Evolutionary conservation across 2,329 filamentous ascomycete species (phyloP), one percentile per base, ranked within the genome.

Genomic region (Aspergillus clavatus): DNA sequence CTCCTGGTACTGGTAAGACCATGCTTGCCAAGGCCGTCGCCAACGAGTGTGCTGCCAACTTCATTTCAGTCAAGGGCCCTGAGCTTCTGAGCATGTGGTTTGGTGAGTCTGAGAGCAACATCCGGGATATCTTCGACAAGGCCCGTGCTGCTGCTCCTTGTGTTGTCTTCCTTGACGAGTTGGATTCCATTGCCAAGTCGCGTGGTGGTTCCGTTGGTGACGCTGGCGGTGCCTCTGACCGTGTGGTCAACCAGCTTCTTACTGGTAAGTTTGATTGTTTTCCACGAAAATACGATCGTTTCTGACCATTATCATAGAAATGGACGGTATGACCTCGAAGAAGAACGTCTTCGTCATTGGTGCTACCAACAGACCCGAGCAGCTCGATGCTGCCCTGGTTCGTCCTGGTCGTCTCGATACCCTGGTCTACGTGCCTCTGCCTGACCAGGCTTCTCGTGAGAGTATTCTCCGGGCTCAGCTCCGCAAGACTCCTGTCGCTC

Each of bases 331-430:
- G 91, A 97, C 91, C 37, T 96, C 91, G 29, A 98, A 98, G 87
- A 98, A 98, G 87, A 98, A 98, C 70, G 93, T 98, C 55, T 98
- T 98, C 74, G 93, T 98, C 56, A 98, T 98, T 61, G 93, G 93
- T 70, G 93, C 93, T 37, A 98, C 93, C 72, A 98, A 98, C 79
- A 82, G 93, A 77, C 93, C 93, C 35, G 93, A 98, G 77, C 93
- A 97, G 77, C 87, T 98, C 49, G 93, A 98, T 72, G 93, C 93
- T 68, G 93, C 93, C 59, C 81, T 98, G 60, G 96, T 91, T 81
- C 90, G 93, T 81, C 93, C 93, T 46, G 93, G 93, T 59, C 93
- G 93, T 89, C 86, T 98, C 39, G 93, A 98, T 72, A 97, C 91
- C 28, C 83, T 98, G 57, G 93, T 98, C 71, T 98, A 98, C 70